Base-by-base conservation (phyloP, 495 filamentous ascomycete species). In the Penicillium canariense region DNA sequence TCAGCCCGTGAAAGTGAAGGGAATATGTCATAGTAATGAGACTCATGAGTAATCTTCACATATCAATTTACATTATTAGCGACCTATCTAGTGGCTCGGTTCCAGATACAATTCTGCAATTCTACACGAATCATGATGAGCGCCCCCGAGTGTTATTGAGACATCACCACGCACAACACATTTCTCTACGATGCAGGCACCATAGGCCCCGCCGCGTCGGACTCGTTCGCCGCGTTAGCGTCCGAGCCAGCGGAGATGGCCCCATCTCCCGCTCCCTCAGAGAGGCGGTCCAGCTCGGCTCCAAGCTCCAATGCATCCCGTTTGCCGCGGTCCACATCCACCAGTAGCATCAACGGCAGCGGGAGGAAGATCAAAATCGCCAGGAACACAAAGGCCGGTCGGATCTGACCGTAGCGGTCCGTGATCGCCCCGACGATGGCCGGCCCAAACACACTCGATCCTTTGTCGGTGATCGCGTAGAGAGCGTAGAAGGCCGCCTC, bases 401-500 rank as follows among this genome's bases (percentile, higher is more conserved):
- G 77, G 54, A 98, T 97, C 58, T 92, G 86, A 1, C 94, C 94
- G 50, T 89, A 89, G 14, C 79, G 83, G 63, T 97, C 92, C 12
- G 94, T 96, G 52, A 98, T 91, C 0, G 84, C 82, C 3, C 94
- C 94, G 1, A 97, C 95, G 63, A 98, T 93, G 3, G 90, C 87
- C 4, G 94, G 94, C 0, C 94, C 94, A 67, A 98, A 96, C 15
- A 98, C 77, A 64, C 89, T 94, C 6, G 88, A 94, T 18, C 94
- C 94, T 70, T 98, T 98, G 64, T 98, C 94, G 12, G 94, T 98
- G 55, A 98, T 96, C 5, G 94, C 93, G 61, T 96, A 98, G 2
- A 98, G 81, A 0, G 94, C 91, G 68, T 93, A 98, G 67, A 98
- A 98, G 0, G 94, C 90, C 2, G 94, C 91, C 73, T 98, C 94